Percentiles rank a stretch among this genome's conserved stretches.
Conservation (phyloP, 768 basidiomycete species). For the Suillus paluster region DNA sequence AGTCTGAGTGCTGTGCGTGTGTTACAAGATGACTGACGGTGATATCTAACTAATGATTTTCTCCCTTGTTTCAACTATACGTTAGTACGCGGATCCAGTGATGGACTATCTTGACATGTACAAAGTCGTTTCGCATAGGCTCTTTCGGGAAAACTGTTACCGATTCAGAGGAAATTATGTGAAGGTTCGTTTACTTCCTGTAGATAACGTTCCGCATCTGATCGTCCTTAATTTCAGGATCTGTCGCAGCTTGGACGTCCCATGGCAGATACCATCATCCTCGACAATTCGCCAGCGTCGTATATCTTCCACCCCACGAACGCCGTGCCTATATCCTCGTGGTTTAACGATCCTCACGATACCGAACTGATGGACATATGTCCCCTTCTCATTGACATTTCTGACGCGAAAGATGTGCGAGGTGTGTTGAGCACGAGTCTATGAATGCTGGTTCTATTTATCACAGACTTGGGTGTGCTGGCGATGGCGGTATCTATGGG, state of each 20-base stretch:
- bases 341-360: conserved; percentile 82
- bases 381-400: conserved; percentile 69
- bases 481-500: neutral
- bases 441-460: conserved; percentile 15
- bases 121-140: conserved; percentile 83
- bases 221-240: conserved; percentile 46
- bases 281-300: conserved; percentile 79
- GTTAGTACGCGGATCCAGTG: conserved; percentile 95
- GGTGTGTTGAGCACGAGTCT: conserved; percentile 51
- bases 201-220: conserved; percentile 2
- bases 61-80: conserved; percentile 10
- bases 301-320: conserved; percentile 86
- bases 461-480: neutral
- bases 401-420: conserved; percentile 64
- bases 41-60: conserved; percentile 14
- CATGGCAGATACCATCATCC: conserved; percentile 70
- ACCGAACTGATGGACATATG: conserved; percentile 73
- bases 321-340: conserved; percentile 76
- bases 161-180: conserved; percentile 96
- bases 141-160: conserved; percentile 96
- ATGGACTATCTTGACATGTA: conserved; percentile 90
- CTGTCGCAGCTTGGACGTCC: conserved; percentile 76
- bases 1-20: conserved; percentile 84
- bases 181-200: conserved; percentile 60
- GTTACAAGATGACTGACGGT: neutral